These are phyloP conservation scores for Kwoniella botswanensis DNA, from an alignment of 768 basidiomycete species.

Conservation along the genomic window DNA sequence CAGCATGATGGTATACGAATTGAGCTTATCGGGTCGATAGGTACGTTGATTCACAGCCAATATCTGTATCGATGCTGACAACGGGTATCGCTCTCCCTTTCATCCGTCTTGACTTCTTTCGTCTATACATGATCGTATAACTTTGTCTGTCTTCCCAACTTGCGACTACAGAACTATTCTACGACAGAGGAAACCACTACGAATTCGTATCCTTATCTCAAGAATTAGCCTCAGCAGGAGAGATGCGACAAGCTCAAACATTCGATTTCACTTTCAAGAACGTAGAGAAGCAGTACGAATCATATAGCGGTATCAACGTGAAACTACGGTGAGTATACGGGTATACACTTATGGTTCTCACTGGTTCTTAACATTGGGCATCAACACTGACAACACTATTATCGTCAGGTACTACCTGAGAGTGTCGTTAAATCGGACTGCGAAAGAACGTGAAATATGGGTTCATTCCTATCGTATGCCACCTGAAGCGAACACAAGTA, in stretches of 20 bases:
- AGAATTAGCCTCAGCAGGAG: slow-evolving; percentile 93
- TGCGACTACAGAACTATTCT: slow-evolving; percentile 71
- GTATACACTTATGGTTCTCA: too few relatives aligned
- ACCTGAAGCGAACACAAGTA: slow-evolving; percentile 94
- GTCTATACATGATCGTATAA: too few relatives aligned
- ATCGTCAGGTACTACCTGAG: slow-evolving; percentile 81
- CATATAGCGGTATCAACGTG: slow-evolving; percentile 97
- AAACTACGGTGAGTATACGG: slow-evolving; percentile 75
- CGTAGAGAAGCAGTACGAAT: slow-evolving; percentile 98
- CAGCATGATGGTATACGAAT: slow-evolving; percentile 97
- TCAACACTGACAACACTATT: too few relatives aligned
- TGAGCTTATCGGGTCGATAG: slow-evolving; percentile 95
- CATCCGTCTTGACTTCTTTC: too few relatives aligned
- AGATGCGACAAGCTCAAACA: slow-evolving; percentile 94
- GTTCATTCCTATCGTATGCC: slow-evolving; percentile 99
- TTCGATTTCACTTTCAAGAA: slow-evolving; percentile 98
- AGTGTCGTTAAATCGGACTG: slow-evolving; percentile 84
- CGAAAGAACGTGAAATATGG: slow-evolving; percentile 94
- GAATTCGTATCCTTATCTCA: slow-evolving; percentile 95
- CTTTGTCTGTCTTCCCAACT: neutral
- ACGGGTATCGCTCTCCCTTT: neutral
- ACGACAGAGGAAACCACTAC: slow-evolving; percentile 95
- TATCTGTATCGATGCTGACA: neutral
- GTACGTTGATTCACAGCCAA: slow-evolving; percentile 60
- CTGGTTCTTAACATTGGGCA: too few relatives aligned